phyloP scores from a whole-genome alignment of 805 yeast species.

The Suhomyces faveliae region DNA sequence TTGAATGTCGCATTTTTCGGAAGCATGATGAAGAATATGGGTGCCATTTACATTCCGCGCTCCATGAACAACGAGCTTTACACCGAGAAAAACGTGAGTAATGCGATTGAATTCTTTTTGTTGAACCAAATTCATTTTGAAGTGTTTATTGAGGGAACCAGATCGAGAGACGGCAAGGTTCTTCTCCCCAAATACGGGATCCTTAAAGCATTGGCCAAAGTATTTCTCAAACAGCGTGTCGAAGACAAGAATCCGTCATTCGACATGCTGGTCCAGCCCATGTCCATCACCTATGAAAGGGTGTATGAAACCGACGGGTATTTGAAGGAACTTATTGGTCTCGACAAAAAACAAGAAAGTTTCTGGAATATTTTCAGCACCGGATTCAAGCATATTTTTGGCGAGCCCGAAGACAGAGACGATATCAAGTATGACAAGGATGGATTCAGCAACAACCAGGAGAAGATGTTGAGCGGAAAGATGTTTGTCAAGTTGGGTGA shows the following conservation, averaged over 20 bases:
- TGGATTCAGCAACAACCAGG: slow-evolving; percentile 31
- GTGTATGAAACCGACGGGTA: slow-evolving; percentile 56
- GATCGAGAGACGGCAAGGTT: slow-evolving; percentile 64
- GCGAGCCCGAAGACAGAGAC: slow-evolving; percentile 11
- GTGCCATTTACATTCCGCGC: slow-evolving; percentile 59
- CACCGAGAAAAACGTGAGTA: slow-evolving; percentile 48
- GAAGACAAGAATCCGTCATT: slow-evolving; percentile 18
- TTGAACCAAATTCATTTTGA: slow-evolving; percentile 51
- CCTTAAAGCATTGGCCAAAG: slow-evolving; percentile 49
- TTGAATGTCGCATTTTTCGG: slow-evolving; percentile 59
- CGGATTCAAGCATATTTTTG: slow-evolving; percentile 33
- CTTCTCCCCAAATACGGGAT: slow-evolving; percentile 63
- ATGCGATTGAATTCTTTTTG: slow-evolving; percentile 48
- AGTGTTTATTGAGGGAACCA: slow-evolving; percentile 65
- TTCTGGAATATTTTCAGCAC: slow-evolving; percentile 36
- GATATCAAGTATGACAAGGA: slow-evolving; percentile 13
- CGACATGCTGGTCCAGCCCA: slow-evolving; percentile 47
- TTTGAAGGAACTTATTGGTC: slow-evolving; percentile 55
- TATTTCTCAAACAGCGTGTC: slow-evolving; percentile 40
- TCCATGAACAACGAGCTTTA: slow-evolving; percentile 42
- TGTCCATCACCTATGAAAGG: slow-evolving; percentile 59
- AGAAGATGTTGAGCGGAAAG: slow-evolving; percentile 32
- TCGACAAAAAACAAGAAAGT: slow-evolving; percentile 55
- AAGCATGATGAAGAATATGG: slow-evolving; percentile 45
- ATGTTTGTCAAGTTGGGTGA: slow-evolving; percentile 37